These are phyloP conservation scores for Brassica incana DNA, from an alignment of 345 rosid genomes.

Conservation along the genomic window DNA sequence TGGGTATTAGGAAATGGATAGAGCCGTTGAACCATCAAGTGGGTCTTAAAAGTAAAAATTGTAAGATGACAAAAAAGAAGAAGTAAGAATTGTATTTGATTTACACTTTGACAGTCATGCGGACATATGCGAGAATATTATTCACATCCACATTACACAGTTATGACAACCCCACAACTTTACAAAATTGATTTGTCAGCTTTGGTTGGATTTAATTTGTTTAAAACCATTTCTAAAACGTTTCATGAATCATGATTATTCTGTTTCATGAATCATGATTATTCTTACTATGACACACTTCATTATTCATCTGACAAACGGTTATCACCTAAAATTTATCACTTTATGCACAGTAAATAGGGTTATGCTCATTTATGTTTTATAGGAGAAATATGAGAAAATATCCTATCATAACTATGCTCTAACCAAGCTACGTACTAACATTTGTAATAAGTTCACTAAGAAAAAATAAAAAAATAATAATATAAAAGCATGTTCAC, in stretches of 20 bases:
- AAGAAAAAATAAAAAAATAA: no score
- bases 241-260: background rate
- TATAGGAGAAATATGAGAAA: background rate
- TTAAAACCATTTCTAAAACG: background rate
- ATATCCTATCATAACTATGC: background rate
- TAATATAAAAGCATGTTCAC: slow-evolving; percentile 23
- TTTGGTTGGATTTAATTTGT: background rate
- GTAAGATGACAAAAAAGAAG: background rate
- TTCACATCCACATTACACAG: background rate
- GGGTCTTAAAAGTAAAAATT: slow-evolving; percentile 18
- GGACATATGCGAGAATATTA: slow-evolving; percentile 13
- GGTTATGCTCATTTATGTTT: background rate
- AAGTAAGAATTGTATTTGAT: slow-evolving; percentile 12
- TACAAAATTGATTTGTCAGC: background rate
- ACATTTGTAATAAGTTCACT: background rate
- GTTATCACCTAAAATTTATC: background rate
- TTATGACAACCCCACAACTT: background rate
- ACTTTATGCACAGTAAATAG: background rate
- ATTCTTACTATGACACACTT: background rate
- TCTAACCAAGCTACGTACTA: background rate
- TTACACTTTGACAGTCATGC: slow-evolving; percentile 7
- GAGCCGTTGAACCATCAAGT: slow-evolving; percentile 29
- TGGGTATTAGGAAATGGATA: slow-evolving; percentile 19
- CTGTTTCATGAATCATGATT: background rate
- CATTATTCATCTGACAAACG: background rate